Evolutionary conservation across 1,284 basidiomycete genomes (phyloP), one percentile per base, ranked within the genome.

Genomic region (Cutaneotrichosporon mucoides): DNA sequence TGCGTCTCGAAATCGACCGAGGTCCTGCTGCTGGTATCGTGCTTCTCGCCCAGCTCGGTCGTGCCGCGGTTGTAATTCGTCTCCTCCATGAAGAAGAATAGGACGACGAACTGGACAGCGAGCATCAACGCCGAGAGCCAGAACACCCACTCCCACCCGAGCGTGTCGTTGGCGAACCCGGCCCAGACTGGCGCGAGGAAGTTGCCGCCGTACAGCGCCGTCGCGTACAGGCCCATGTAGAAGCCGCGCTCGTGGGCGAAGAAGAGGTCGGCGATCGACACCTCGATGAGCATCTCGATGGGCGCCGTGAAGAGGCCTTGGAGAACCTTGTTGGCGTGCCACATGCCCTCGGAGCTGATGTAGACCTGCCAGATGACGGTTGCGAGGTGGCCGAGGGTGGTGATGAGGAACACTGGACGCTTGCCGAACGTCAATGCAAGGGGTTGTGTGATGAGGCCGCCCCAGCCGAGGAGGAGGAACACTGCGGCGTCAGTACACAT

Each of bases 391-490:
- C 40, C 59, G 12, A 61, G n/a, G 6, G 53, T 46, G 15, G 53
- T 57, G 43, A 63, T 15, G 13, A 70, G 33, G 50, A 65, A 70
- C 35, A 70, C 36, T 0, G 62, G 62, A 2, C 67, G 60, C 47
- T 68, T 68, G 43, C 68, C 68, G 34, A 64, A 66, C 2, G 61
- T 60, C 34, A 64, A 41, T 1, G 68, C 66, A 8, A 70, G 56
- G 6, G 68, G 66, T 37, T 68, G 65, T 6, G 61, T 62, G 45
- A 70, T 56, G 6, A 70, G 55, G 2, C 65, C 65, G 6, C 66
- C 66, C 57, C 67, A 65, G 5, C 68, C 68, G 13, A 68, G 62
- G 24, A 68, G 51, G 5, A 68, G 59, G 54, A 63, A 63, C 59
- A 64, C 65, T 63, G 54, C 0, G 12, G 8, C 2, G 53, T 54